Base-by-base conservation (phyloP, 2,329 filamentous ascomycete species). In the Septoria petroselini region DNA sequence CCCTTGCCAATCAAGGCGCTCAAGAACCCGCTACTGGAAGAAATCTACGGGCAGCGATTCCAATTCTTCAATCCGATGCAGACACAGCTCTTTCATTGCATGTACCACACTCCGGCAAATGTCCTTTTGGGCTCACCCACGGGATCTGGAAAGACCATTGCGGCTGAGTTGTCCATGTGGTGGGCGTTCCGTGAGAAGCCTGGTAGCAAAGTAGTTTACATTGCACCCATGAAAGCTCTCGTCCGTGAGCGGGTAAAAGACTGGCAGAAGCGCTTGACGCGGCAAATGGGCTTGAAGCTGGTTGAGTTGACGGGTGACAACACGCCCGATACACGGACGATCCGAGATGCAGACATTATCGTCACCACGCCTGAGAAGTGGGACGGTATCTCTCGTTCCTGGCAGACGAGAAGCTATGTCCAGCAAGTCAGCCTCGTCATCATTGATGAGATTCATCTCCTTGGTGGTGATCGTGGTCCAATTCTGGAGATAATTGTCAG, bases 31-130 rank as follows among this genome's bases (percentile, higher is more conserved):
- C 76, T 83, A 0, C 71, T 98, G 0, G 91, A 98, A 67, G 88
- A 93, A 53, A 80, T 98, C 1, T 98, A 98, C 63, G 83, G 79
- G 0, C 76, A 91, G 66, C 82, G 90, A 25, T 98, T 98, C 69
- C 85, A 93, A 58, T 98, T 85, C 70, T 98, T 98, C 77, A 98
- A 98, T 65, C 93, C 93, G 0, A 97, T 98, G 94, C 93, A 98
- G 70, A 97, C 93, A 0, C 93, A 98, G 65, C 89, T 98, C 43
- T 98, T 98, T 71, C 93, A 98, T 64, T 91, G 89, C 11, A 79
- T 98, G 27, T 98, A 98, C 59, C 86, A 97, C 66, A 96, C 93
- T 0, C 71, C 86, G 6, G 85, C 88, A 38, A 98, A 98, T 65
- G 91, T 98, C 3, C 79, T 98, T 2, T 79, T 98, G 7, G 93